These are phyloP conservation scores for Theobroma cacao DNA, from an alignment of 345 rosid species.

Conservation along the genomic window DNA sequence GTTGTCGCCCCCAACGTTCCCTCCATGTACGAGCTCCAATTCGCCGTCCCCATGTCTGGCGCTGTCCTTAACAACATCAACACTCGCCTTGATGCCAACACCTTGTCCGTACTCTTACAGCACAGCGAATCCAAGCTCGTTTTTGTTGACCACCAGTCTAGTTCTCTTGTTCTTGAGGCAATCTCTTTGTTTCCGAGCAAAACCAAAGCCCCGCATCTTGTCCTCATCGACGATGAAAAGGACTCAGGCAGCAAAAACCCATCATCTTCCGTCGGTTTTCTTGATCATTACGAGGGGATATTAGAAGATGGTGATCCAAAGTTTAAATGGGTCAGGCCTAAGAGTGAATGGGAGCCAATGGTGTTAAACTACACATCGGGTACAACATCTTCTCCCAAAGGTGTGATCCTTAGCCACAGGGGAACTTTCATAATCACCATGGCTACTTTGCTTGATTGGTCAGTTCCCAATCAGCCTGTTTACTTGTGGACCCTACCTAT, in stretches of 20 bases:
- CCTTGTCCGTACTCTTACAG: slow-evolving; percentile 39
- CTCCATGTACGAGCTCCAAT: slow-evolving; percentile 64
- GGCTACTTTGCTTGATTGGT: slow-evolving; percentile 38
- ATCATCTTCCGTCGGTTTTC: slow-evolving; percentile 17
- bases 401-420: slow-evolving; percentile 52
- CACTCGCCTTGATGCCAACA: slow-evolving; percentile 49
- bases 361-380: slow-evolving; percentile 60
- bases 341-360: slow-evolving; percentile 49
- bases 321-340: slow-evolving; percentile 43
- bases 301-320: slow-evolving; percentile 32
- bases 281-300: slow-evolving; percentile 41
- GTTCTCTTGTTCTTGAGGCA: slow-evolving; percentile 40
- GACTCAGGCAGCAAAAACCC: background rate
- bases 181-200: slow-evolving; percentile 31
- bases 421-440: slow-evolving; percentile 40
- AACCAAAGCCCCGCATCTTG: slow-evolving; percentile 26
- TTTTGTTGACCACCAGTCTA: slow-evolving; percentile 43
- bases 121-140: slow-evolving; percentile 60
- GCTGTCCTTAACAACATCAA: slow-evolving; percentile 59
- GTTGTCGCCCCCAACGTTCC: slow-evolving; percentile 57
- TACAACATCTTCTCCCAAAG: slow-evolving; percentile 60
- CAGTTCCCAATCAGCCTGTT: slow-evolving; percentile 39
- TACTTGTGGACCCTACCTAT: slow-evolving; percentile 64
- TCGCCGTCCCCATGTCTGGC: slow-evolving; percentile 67
- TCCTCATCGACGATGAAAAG: slow-evolving; percentile 35